These are phyloP conservation scores for Monilinia fructicola DNA, from an alignment of 2,329 filamentous ascomycete species.

Conservation along the genomic window DNA sequence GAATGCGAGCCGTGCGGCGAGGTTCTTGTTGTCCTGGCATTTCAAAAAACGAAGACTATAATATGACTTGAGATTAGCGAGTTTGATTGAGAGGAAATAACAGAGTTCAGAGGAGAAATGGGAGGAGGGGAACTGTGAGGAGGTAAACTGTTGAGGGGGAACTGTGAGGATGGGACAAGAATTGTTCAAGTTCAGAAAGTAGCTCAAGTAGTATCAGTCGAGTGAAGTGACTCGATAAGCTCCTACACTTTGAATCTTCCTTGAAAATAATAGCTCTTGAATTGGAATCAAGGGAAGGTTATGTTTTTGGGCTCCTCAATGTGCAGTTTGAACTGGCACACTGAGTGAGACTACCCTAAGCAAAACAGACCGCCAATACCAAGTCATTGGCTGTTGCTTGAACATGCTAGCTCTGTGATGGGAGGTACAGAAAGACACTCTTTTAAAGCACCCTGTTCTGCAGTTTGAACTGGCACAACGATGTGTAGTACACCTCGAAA, in stretches of 20 bases:
- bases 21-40: background rate
- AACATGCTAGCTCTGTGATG: too few relatives aligned
- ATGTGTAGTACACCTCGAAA: too few relatives aligned
- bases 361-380: background rate
- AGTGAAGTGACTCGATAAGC: too few relatives aligned
- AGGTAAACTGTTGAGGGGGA: too few relatives aligned
- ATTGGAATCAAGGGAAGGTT: background rate
- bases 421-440: too few relatives aligned
- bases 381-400: too few relatives aligned
- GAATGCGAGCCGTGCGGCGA: too few relatives aligned
- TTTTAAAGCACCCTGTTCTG: too few relatives aligned
- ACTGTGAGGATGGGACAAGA: too few relatives aligned
- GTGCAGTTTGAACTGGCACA: background rate
- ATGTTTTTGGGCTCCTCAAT: background rate
- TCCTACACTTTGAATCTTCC: background rate
- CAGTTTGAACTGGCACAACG: too few relatives aligned
- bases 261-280: background rate
- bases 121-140: background rate
- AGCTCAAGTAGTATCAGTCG: too few relatives aligned
- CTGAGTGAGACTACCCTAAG: background rate
- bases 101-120: background rate
- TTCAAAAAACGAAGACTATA: background rate
- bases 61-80: background rate
- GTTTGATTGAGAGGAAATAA: background rate
- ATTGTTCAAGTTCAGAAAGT: background rate